phyloP scores from a whole-genome alignment of 768 basidiomycete genomes.

The Rhodotorula graminis region DNA sequence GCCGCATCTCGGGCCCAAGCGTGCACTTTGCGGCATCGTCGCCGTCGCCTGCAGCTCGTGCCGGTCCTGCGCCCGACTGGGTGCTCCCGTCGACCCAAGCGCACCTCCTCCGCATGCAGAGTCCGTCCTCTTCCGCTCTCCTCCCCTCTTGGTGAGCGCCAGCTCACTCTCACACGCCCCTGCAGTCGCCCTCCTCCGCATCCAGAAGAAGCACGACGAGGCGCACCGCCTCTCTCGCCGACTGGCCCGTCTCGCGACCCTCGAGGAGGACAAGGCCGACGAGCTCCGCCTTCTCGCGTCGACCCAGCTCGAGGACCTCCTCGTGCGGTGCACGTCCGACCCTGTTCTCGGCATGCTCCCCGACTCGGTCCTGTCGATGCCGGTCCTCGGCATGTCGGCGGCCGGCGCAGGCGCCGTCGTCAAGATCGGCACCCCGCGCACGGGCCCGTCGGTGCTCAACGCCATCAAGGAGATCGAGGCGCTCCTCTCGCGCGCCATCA shows the following conservation, averaged over 20 bases:
- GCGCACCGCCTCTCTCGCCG: constrained; percentile 55
- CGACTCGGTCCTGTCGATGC: constrained; percentile 65
- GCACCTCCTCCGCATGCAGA: constrained; percentile 28
- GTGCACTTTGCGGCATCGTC: constrained; percentile 4
- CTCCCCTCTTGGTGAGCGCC: constrained; percentile 53
- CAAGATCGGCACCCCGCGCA: constrained; percentile 51
- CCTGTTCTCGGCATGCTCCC: constrained; percentile 84
- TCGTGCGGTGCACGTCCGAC: constrained; percentile 72
- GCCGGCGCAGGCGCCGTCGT: constrained; percentile 73
- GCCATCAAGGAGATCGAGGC: constrained; percentile 59
- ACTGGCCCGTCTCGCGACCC: constrained; percentile 51
- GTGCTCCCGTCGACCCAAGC: constrained; percentile 17
- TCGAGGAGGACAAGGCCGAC: constrained; percentile 66
- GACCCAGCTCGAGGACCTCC: constrained; percentile 70
- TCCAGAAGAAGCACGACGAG: constrained; percentile 50
- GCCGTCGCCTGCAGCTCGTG: neutral
- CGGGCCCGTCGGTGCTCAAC: constrained; percentile 53
- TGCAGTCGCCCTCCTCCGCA: constrained; percentile 15
- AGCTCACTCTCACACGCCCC: neutral
- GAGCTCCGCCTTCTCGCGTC: constrained; percentile 69
- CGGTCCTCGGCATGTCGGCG: constrained; percentile 75
- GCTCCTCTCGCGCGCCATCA: constrained; percentile 21
- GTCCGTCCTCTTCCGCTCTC: neutral
- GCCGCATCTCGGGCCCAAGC: neutral
- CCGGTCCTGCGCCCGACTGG: neutral